Evolutionary conservation across 1,139 yeast species (phyloP).

Genomic region (Protomyces inouyei): DNA sequence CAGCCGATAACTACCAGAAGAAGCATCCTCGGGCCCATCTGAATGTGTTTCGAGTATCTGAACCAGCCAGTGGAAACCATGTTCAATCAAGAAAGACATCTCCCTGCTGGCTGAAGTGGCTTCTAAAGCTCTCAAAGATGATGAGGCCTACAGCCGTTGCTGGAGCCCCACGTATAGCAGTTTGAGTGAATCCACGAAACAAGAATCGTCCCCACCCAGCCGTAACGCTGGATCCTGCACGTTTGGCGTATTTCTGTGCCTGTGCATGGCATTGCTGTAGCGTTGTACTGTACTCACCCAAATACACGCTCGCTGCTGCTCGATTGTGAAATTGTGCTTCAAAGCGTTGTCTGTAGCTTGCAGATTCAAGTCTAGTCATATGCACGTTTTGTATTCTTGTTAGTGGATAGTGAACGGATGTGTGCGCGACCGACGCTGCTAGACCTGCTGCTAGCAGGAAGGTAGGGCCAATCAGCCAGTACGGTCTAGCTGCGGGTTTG

Average conservation of each 20-base stretch:
- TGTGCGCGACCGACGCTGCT: conserved; percentile 70
- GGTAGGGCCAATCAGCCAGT: conserved; percentile 45
- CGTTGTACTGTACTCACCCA: conserved; percentile 33
- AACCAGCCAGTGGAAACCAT: neutral
- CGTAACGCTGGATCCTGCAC: neutral
- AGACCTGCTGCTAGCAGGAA: conserved; percentile 85
- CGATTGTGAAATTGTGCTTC: conserved; percentile 12
- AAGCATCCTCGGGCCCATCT: neutral
- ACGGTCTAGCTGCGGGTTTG: conserved; percentile 4
- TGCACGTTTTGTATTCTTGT: conserved; percentile 75
- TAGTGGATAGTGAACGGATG: conserved; percentile 78
- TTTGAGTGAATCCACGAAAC: conserved; percentile 70
- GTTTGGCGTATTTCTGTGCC: conserved; percentile 11
- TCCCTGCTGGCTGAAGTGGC: conserved; percentile 36
- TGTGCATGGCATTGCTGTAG: conserved; percentile 29
- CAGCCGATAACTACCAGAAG: neutral
- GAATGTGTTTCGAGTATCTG: neutral
- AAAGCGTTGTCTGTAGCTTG: conserved; percentile 49
- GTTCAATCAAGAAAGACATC: conserved; percentile 11
- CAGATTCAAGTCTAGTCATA: conserved; percentile 69
- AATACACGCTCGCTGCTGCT: conserved; percentile 29
- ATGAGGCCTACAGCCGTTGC: conserved; percentile 81
- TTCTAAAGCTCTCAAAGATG: conserved; percentile 77
- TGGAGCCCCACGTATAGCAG: conserved; percentile 73
- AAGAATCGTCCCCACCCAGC: conserved; percentile 47